Base-by-base conservation (phyloP, 257 asterid genomes). In the Solanum paucissectum region DNA sequence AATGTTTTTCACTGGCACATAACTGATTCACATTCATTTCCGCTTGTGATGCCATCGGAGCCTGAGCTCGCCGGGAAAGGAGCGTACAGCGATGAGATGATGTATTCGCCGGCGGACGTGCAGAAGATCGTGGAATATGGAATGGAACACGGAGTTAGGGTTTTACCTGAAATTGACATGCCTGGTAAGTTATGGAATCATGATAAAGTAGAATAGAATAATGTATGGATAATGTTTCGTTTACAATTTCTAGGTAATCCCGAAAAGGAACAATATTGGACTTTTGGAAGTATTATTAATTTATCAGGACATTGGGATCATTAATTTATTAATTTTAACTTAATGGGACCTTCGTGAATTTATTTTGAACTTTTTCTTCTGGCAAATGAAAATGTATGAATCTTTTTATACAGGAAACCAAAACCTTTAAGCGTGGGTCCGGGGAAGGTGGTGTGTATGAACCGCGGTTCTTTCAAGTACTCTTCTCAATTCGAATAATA, bases 1-100 rank as follows among this genome's bases (percentile, higher is more conserved):
- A 97, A 96, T 42, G 98, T 96, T 16, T 96, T 97, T 37, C 99
- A 97, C 83, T 97, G 99, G 99, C 99, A 97, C 60, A 92, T 97
- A 0, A 95, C 99, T 84, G 99, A 97, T 87, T 94, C 98, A 73
- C 99, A 97, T 29, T 97, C 99, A 25, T 96, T 96, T 77, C 99
- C 99, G 34, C 74, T 97, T 89, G 92, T 90, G 66, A 69, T 95
- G 87, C 92, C 95, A 69, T 96, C 98, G 90, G 99, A 94, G 93
- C 96, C 96, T 87, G 91, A 87, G 88, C 89, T 96, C 52, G 93
- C 99, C 69, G 93, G 64, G 32, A 94, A 89, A 86, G 98, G 98
- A 14, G 95, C 99, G 12, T 96, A 97, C 84, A 92, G 94, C 6
- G 89, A 92, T 40, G 94, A 89, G 60, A 97, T 96, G 99, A 86